These are phyloP conservation scores for Apiotrichum gracile DNA, from an alignment of 1,284 basidiomycete species.

Conservation along the genomic window DNA sequence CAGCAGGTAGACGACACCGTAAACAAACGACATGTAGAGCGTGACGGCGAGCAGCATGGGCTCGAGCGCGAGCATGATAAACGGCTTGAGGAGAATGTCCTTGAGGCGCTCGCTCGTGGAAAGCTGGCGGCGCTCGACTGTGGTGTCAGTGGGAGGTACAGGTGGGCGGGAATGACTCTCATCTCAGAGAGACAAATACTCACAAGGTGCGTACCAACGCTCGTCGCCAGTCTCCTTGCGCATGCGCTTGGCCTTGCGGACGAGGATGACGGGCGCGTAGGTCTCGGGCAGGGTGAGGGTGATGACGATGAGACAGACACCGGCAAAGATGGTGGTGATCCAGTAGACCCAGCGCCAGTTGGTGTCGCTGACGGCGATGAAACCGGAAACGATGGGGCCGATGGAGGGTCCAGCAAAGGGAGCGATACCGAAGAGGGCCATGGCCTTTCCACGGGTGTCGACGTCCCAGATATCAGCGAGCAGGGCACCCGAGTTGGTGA, in stretches of 20 bases:
- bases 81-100: slow-evolving; percentile 55
- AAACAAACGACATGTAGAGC: slow-evolving; percentile 55
- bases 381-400: slow-evolving; percentile 63
- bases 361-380: slow-evolving; percentile 50
- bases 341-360: slow-evolving; percentile 57
- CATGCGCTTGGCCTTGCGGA: slow-evolving; percentile 50
- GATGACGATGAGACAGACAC: slow-evolving; percentile 45
- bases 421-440: slow-evolving; percentile 63
- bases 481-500: slow-evolving; percentile 52
- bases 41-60: slow-evolving; percentile 71
- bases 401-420: slow-evolving; percentile 61
- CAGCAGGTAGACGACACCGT: slow-evolving; percentile 42
- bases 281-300: slow-evolving; percentile 72
- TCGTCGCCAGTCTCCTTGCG: slow-evolving; percentile 61
- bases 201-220: slow-evolving; percentile 54
- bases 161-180: too few relatives aligned
- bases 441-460: slow-evolving; percentile 60
- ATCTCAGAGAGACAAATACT: slow-evolving; percentile 19
- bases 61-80: slow-evolving; percentile 63
- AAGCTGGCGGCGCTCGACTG: slow-evolving; percentile 14
- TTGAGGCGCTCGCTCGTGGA: slow-evolving; percentile 44
- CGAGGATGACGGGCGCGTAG: slow-evolving; percentile 54
- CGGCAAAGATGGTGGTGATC: slow-evolving; percentile 61
- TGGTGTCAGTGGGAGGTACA: too few relatives aligned
- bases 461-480: slow-evolving; percentile 63